A percentile compares a stretch with the other conserved stretches of the same genome.
These are phyloP conservation scores for Eimeria falciformis DNA, from an alignment of 169 alveolate genomes.

Conservation along the genomic window DNA sequence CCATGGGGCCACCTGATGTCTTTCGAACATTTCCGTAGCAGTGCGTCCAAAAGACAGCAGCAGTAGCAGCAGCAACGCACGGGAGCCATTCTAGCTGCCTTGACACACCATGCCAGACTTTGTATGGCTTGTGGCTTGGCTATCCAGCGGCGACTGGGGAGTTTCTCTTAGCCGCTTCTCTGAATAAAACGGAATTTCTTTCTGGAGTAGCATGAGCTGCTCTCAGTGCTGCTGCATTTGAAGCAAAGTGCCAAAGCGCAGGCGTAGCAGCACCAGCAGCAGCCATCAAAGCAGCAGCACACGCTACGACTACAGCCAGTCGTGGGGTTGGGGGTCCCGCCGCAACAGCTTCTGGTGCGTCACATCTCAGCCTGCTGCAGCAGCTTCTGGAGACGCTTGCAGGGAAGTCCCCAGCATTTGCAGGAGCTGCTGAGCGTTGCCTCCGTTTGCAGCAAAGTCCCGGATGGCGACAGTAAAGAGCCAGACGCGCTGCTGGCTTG, in stretches of 20 bases:
- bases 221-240: too few species aligned
- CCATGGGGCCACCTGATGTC: constrained; percentile 45
- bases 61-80: constrained; percentile 36
- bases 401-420: not conserved
- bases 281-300: not conserved
- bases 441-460: too few species aligned
- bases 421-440: constrained; percentile 8
- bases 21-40: too few species aligned
- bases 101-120: constrained; percentile 11
- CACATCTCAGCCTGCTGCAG: constrained; percentile 13
- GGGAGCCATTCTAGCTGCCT: constrained; percentile 15
- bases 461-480: too few species aligned
- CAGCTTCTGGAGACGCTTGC: not conserved
- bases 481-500: too few species aligned
- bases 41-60: constrained; percentile 17
- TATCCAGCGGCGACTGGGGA: constrained; percentile 2
- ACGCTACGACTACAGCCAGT: not conserved
- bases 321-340: too few species aligned
- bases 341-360: too few species aligned
- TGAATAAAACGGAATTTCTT: not conserved
- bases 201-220: constrained; percentile 40
- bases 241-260: too few species aligned
- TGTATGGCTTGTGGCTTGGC: constrained; percentile 59
- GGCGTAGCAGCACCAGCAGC: constrained; percentile 33
- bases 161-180: constrained; percentile 2